Base-by-base conservation (phyloP, 345 rosid genomes). In the Eucalyptus erythrocorys region DNA sequence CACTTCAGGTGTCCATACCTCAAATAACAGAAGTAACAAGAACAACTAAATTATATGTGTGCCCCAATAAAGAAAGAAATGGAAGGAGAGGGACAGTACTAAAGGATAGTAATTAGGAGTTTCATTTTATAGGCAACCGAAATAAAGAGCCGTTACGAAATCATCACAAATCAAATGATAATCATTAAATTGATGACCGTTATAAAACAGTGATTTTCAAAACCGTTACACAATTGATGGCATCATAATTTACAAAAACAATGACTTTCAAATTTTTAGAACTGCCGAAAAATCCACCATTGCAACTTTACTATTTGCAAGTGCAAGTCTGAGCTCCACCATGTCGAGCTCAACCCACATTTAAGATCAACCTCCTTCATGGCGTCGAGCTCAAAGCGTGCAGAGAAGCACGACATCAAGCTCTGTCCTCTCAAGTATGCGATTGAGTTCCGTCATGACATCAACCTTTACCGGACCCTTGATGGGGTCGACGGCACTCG, bases 401-500 rank as follows among this genome's bases (percentile, higher is more conserved):
- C 0, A 19, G 7, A 34, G 13, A 37, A 42, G 14, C 4, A 37
- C 13, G 1, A 2, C 81, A 37, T 71, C 45, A 19, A 19, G 26
- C 81, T 71, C 45, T 0, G 4, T 24, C 43, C 0, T 2, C 24
- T 16, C 0, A 32, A 6, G 8, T 68, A 0, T 9, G 43, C 4
- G 13, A 1, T 34, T 4, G 13, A 68, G 2, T 3, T 71, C 43
- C 4, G 7, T 17, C 13, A 5, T 34, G 81, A 34, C 81, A 10
- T 17, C 7, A 2, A 71, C 43, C 80, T 16, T 34, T 17, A 34
- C 11, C 0, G 3, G 79, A 66, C 22, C 10, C 15, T 2, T 0
- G 1, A 4, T n/a, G 42, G 21, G 19, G 79, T 66, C 2, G 3
- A 34, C 1, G 13, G 43, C 43, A 34, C 80, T 68, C 7, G 7